A percentile compares a stretch with the other conserved stretches of the same genome.
These are phyloP conservation scores for Rubia balearica DNA, from an alignment of 305 asterid genomes.

Conservation along the genomic window DNA sequence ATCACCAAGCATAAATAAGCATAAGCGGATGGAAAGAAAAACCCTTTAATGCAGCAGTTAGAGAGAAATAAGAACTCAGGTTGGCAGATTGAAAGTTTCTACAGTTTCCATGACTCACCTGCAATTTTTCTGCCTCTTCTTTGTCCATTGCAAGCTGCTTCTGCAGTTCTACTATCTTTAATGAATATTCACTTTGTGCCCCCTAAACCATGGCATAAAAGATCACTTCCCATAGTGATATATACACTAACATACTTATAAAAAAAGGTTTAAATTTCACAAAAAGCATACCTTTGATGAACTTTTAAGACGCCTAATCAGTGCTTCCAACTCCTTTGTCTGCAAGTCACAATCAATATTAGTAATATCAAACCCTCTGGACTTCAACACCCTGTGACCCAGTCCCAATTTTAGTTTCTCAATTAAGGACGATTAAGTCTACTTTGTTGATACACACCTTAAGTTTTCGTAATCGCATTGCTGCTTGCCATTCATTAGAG, in stretches of 20 bases:
- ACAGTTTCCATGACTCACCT: conserved; percentile 34
- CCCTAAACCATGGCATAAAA: conserved; percentile 48
- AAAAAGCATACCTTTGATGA: conserved; percentile 54
- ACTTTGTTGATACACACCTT: conserved; percentile 43
- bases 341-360: conserved; percentile 30
- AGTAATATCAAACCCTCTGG: conserved; percentile 5
- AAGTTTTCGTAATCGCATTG: conserved; percentile 71
- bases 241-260: not conserved
- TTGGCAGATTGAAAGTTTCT: not conserved
- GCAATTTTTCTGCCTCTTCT: conserved; percentile 82
- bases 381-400: not conserved
- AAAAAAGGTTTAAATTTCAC: not conserved
- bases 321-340: conserved; percentile 86
- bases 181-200: conserved; percentile 65
- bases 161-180: conserved; percentile 76
- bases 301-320: conserved; percentile 61
- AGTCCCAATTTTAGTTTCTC: conserved; percentile 7
- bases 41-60: not conserved
- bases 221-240: conserved; percentile 10
- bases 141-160: conserved; percentile 86
- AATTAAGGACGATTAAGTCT: not conserved
- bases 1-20: not conserved
- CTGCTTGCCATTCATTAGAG: conserved; percentile 96
- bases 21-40: not conserved
- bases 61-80: not conserved